Evolutionary conservation across 2,329 filamentous ascomycete genomes (phyloP).

Genomic region (Phaeosphaeriaceae sp.): DNA sequence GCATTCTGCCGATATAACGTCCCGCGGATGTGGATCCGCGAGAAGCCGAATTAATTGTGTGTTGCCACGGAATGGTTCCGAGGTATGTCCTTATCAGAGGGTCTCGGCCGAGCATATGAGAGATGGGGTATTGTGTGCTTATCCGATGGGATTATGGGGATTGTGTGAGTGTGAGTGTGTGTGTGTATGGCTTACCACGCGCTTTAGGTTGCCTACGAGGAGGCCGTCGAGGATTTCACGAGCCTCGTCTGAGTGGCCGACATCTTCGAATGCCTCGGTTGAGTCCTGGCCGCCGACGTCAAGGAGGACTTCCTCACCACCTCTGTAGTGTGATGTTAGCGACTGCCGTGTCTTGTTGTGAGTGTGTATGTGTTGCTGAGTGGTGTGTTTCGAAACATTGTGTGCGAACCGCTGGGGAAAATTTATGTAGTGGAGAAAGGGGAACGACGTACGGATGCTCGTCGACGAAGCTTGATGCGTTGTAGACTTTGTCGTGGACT

Average conservation of each 20-base stretch:
- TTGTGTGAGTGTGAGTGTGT: background rate
- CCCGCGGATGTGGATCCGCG: no score
- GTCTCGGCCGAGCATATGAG: background rate
- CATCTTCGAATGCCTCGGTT: conserved; percentile 98
- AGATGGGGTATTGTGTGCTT: background rate
- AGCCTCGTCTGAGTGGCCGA: conserved; percentile 98
- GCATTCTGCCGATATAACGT: no score
- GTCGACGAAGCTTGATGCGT: conserved; percentile 86
- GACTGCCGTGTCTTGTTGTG: background rate
- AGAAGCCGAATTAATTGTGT: no score
- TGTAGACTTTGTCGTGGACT: conserved; percentile 97
- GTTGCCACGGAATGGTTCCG: conserved; percentile 28
- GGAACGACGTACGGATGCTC: conserved; percentile 81
- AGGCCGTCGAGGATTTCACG: conserved; percentile 80
- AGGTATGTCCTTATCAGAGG: conserved; percentile 3
- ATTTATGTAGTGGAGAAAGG: background rate
- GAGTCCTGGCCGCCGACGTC: conserved; percentile 95
- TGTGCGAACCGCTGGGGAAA: background rate
- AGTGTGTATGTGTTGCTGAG: background rate
- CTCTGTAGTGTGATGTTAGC: conserved; percentile 61
- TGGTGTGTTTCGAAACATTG: conserved; percentile 4
- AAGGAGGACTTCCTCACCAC: conserved; percentile 97
- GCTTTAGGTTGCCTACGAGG: conserved; percentile 47
- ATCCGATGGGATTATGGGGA: background rate
- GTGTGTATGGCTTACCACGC: conserved; percentile 38